Conservation (phyloP, 257 asterid species). For the Petrea volubilis region DNA sequence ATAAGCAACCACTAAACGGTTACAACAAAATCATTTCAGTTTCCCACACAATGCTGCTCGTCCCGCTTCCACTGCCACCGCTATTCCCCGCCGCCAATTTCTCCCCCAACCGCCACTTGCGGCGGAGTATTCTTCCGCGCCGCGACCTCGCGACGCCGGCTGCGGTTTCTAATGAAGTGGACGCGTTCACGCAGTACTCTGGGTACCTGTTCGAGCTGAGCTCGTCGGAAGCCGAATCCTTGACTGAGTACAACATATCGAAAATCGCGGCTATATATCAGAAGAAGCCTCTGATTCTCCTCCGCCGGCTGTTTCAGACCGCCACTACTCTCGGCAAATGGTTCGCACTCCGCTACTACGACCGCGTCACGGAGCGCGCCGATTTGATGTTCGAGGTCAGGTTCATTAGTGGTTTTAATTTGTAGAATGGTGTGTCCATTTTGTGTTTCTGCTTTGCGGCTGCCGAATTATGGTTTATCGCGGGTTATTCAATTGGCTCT, state of each 20-base stretch:
- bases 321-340: constrained; percentile 84
- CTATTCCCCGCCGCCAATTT: constrained; percentile 24
- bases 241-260: constrained; percentile 60
- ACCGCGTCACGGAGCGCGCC: constrained; percentile 60
- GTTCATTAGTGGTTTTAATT: not conserved
- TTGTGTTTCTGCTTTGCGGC: not conserved
- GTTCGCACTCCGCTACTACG: constrained; percentile 86
- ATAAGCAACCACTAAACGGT: constrained; percentile 23
- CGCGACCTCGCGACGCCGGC: constrained; percentile 28
- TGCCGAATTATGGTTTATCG: not conserved
- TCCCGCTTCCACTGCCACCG: constrained; percentile 35
- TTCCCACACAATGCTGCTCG: constrained; percentile 33
- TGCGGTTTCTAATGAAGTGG: constrained; percentile 47
- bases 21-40: constrained; percentile 10
- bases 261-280: constrained; percentile 58
- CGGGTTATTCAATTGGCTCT: not conserved
- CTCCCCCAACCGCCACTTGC: constrained; percentile 22
- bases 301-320: constrained; percentile 77
- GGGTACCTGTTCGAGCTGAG: constrained; percentile 76
- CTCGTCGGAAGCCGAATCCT: constrained; percentile 74
- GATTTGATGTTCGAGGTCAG: constrained; percentile 81
- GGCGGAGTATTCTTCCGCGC: constrained; percentile 19
- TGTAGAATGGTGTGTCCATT: not conserved
- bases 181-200: constrained; percentile 80
- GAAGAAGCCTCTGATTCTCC: constrained; percentile 74